Percentiles rank a stretch among this genome's conserved stretches.
Evolutionary conservation across 768 basidiomycete genomes (phyloP).

Genomic region (Hericium rajendrae): DNA sequence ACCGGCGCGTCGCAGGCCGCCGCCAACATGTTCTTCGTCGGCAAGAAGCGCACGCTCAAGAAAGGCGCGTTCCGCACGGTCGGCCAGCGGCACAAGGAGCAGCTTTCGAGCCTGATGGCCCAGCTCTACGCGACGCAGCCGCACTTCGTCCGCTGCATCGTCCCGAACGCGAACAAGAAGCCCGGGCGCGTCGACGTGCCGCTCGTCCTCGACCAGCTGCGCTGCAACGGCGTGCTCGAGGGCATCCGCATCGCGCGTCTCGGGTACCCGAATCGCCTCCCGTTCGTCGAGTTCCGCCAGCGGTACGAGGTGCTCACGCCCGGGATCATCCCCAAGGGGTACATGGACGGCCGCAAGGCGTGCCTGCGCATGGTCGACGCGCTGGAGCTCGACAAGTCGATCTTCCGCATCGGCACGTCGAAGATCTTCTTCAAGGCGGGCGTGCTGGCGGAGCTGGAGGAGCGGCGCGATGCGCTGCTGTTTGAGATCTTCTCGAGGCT

Average conservation of each 20-base stretch:
- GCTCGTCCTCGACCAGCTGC: conserved; percentile 88
- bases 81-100: conserved; percentile 92
- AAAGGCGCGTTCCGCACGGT: conserved; percentile 97
- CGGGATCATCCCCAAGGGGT: conserved; percentile 85
- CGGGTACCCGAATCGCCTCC: conserved; percentile 93
- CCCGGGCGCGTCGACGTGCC: conserved; percentile 89
- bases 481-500: conserved; percentile 83
- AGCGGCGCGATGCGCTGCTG: conserved; percentile 77
- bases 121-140: conserved; percentile 93
- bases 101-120: conserved; percentile 81
- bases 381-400: conserved; percentile 74
- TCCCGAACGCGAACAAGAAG: conserved; percentile 87
- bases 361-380: conserved; percentile 85
- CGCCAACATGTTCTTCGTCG: conserved; percentile 33
- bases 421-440: conserved; percentile 99
- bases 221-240: conserved; percentile 98
- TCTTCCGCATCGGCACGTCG: conserved; percentile 88
- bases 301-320: conserved; percentile 95
- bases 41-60: conserved; percentile 72
- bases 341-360: conserved; percentile 96
- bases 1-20: conserved; percentile 23
- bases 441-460: conserved; percentile 92
- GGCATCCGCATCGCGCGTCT: conserved; percentile 96
- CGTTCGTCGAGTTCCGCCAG: conserved; percentile 95
- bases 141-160: conserved; percentile 97